These are phyloP conservation scores for Podospora conica DNA, from an alignment of 495 filamentous ascomycete genomes.

Conservation along the genomic window DNA sequence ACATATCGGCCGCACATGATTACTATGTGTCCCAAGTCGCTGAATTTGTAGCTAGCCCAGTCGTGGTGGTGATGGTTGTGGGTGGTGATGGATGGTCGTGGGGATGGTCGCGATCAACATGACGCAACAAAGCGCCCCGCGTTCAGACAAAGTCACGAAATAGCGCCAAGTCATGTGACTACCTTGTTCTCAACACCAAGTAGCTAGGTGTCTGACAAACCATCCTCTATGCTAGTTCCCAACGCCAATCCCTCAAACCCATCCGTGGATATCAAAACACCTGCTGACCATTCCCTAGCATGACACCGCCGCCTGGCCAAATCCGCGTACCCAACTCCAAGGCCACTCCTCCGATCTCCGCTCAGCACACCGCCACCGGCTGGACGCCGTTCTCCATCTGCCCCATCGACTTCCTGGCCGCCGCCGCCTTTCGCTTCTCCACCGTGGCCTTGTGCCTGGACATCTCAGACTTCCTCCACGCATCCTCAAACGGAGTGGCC, in stretches of 20 bases:
- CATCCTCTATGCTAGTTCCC: not conserved
- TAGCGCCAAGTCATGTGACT: conserved; percentile 23
- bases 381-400: not conserved
- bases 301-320: too few relatives aligned
- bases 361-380: not conserved
- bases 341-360: not conserved
- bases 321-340: not conserved
- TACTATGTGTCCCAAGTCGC: not conserved
- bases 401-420: not conserved
- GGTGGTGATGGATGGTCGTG: not conserved
- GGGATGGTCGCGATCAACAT: not conserved
- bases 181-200: not conserved
- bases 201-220: not conserved
- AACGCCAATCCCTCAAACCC: not conserved
- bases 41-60: not conserved
- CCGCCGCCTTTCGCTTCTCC: conserved; percentile 11
- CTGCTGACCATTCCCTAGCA: not conserved
- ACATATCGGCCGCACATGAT: conserved; percentile 83
- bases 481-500: conserved; percentile 71
- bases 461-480: conserved; percentile 48
- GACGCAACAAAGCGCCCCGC: not conserved
- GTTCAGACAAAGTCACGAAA: not conserved
- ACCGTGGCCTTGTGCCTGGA: conserved; percentile 28
- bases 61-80: not conserved
- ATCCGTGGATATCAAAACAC: not conserved